phyloP scores from a whole-genome alignment of 2,329 filamentous ascomycete genomes.

The Plenodomus tracheiphilus region DNA sequence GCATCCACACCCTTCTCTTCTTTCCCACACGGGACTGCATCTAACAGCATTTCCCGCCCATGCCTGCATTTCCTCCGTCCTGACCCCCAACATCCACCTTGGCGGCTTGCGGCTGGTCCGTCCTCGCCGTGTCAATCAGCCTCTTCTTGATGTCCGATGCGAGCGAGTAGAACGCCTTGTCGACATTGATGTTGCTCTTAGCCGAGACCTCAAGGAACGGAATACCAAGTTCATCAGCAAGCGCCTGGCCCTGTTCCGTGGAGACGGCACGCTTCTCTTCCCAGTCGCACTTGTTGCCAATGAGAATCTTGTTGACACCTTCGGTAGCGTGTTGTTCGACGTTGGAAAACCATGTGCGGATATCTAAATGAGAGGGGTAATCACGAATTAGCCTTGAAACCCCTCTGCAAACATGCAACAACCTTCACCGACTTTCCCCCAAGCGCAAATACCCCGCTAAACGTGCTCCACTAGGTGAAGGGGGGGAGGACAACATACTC shows the following conservation, averaged over 20 bases:
- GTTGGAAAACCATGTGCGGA: conserved; percentile 99
- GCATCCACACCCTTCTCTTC: not conserved
- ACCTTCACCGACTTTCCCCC: too few species aligned
- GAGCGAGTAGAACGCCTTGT: conserved; percentile 96
- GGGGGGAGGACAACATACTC: conserved; percentile 62
- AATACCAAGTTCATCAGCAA: conserved; percentile 94
- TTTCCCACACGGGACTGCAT: not conserved
- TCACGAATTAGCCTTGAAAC: too few species aligned
- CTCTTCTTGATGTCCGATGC: conserved; percentile 98
- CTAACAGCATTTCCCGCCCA: conserved; percentile 47
- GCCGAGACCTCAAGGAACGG: conserved; percentile 98
- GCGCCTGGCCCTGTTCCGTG: conserved; percentile 87
- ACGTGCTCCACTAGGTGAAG: too few species aligned
- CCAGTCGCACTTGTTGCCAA: conserved; percentile 99
- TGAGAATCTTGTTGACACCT: conserved; percentile 99
- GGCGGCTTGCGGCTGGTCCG: conserved; percentile 53
- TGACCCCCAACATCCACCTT: conserved; percentile 42
- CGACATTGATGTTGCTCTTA: conserved; percentile 99
- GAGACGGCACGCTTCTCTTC: conserved; percentile 97
- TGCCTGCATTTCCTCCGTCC: conserved; percentile 27
- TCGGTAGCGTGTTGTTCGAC: conserved; percentile 98
- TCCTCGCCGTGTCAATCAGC: conserved; percentile 87
- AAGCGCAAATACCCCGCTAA: too few species aligned
- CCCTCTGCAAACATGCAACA: too few species aligned
- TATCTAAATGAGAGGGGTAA: conserved; percentile 70